Percentiles rank a stretch among this genome's conserved stretches.
Conservation (phyloP, 2,329 filamentous ascomycete genomes). For the Diaporthe nobilis region DNA sequence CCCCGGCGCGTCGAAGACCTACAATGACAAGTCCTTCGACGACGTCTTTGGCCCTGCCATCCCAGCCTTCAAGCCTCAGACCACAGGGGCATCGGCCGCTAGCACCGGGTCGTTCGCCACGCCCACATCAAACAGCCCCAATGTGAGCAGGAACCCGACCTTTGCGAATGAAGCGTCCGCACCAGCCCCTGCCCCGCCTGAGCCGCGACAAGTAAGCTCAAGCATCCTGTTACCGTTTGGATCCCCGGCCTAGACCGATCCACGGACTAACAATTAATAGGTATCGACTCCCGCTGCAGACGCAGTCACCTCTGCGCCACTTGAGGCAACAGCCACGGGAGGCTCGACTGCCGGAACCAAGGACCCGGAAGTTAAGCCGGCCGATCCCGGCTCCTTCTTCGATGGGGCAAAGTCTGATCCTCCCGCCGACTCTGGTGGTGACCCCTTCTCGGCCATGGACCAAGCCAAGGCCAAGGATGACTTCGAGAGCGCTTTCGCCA, state of each 20-base stretch:
- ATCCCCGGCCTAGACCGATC: slow-evolving; percentile 72
- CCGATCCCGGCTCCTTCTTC: slow-evolving; percentile 38
- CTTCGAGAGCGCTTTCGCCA: slow-evolving; percentile 88
- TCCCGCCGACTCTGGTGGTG: slow-evolving; percentile 48
- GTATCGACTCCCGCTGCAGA: slow-evolving; percentile 44
- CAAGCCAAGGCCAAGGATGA: slow-evolving; percentile 80
- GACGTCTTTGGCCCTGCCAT: slow-evolving; percentile 86
- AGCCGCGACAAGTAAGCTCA: slow-evolving; percentile 83
- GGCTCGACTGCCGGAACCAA: slow-evolving; percentile 40
- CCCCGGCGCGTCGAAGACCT: slow-evolving; percentile 59
- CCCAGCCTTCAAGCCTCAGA: slow-evolving; percentile 71
- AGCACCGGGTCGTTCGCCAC: slow-evolving; percentile 67
- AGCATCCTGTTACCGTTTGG: slow-evolving; percentile 78
- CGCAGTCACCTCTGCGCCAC: slow-evolving; percentile 48
- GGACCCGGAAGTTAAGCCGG: slow-evolving; percentile 35
- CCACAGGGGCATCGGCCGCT: slow-evolving; percentile 69
- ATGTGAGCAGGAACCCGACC: slow-evolving; percentile 74
- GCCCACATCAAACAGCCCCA: slow-evolving; percentile 70
- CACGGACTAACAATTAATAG: slow-evolving; percentile 44
- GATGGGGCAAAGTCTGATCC: slow-evolving; percentile 34
- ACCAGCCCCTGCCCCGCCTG: slow-evolving; percentile 73
- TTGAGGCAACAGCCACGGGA: slow-evolving; percentile 51
- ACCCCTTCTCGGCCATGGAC: slow-evolving; percentile 68
- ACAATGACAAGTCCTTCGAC: slow-evolving; percentile 81
- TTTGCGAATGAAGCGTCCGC: slow-evolving; percentile 70